Evolutionary conservation across 164 flowering plant genomes (phyloP).

Genomic region (grape (Vitis vinifera)): DNA sequence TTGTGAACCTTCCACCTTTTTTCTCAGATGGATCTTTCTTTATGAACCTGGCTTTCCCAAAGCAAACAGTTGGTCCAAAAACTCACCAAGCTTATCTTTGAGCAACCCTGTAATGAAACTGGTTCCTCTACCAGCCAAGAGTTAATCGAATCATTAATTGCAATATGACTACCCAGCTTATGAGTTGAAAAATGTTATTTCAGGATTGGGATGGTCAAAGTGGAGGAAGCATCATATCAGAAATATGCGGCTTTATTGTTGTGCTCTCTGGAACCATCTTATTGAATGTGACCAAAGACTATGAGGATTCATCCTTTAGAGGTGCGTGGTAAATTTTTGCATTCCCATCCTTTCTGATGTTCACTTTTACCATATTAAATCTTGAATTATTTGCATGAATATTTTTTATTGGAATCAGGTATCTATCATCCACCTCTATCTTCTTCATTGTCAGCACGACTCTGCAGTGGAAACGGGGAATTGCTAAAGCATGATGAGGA

Average conservation of each 20-base stretch:
- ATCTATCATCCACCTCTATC: conserved; percentile 44
- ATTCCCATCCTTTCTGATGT: background rate
- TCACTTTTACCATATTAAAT: background rate
- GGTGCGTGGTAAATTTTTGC: conserved; percentile 29
- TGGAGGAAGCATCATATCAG: conserved; percentile 59
- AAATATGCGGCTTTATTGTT: conserved; percentile 76
- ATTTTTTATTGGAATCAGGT: conserved; percentile 18
- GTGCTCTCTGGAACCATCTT: conserved; percentile 78
- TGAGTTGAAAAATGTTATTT: background rate
- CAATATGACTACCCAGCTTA: background rate
- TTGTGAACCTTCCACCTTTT: too few species aligned
- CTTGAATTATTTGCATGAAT: background rate
- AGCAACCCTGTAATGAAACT: too few species aligned
- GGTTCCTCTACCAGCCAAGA: too few species aligned
- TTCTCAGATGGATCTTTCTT: too few species aligned
- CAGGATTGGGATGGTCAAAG: conserved; percentile 90
- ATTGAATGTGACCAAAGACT: conserved; percentile 71
- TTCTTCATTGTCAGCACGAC: conserved; percentile 60
- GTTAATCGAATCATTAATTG: background rate
- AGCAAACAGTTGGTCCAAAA: too few species aligned
- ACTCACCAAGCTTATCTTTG: too few species aligned
- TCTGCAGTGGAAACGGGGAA: conserved; percentile 56
- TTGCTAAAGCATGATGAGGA: conserved; percentile 46
- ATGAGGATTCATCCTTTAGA: conserved; percentile 60
- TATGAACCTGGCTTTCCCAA: too few species aligned